Conservation (phyloP, 208 protist genomes). For the Trypanosoma platydactyli region DNA sequence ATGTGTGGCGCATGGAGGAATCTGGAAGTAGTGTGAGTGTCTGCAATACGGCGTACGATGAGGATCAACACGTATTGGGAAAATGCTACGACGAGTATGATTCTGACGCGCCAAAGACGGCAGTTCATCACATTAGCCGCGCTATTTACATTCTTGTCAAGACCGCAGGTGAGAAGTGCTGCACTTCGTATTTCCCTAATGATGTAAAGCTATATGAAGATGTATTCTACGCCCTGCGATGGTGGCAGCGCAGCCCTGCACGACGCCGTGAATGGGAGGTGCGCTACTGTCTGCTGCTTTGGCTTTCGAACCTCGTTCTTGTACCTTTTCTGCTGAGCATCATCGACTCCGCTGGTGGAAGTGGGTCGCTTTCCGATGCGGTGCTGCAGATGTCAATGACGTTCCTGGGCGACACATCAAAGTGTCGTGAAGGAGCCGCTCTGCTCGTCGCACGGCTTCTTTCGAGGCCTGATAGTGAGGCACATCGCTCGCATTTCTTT, state of each 20-base stretch:
- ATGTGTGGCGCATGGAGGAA: conserved; percentile 42
- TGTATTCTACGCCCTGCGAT: conserved; percentile 78
- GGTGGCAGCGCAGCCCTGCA: conserved; percentile 48
- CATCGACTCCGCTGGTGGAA: conserved; percentile 77
- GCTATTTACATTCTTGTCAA: conserved; percentile 94
- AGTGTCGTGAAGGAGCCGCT: conserved; percentile 90
- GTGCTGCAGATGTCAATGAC: conserved; percentile 70
- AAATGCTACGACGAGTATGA: conserved; percentile 84
- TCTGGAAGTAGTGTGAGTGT: neutral
- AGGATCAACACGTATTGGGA: conserved; percentile 36
- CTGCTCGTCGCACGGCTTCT: conserved; percentile 89
- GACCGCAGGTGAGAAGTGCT: conserved; percentile 93
- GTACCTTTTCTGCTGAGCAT: conserved; percentile 95
- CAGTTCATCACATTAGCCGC: conserved; percentile 73
- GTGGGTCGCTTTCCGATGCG: conserved; percentile 62
- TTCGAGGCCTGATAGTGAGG: conserved; percentile 85
- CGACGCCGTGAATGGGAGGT: conserved; percentile 92
- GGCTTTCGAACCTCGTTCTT: conserved; percentile 96
- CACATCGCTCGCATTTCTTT: conserved; percentile 69
- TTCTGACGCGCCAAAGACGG: conserved; percentile 58
- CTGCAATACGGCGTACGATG: conserved; percentile 16
- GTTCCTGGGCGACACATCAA: conserved; percentile 83
- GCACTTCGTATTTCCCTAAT: conserved; percentile 94
- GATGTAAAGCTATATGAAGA: conserved; percentile 87
- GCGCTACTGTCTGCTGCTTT: conserved; percentile 96